Base-by-base conservation (phyloP, 148 eudicot genomes). In the Oxyria digyna region DNA sequence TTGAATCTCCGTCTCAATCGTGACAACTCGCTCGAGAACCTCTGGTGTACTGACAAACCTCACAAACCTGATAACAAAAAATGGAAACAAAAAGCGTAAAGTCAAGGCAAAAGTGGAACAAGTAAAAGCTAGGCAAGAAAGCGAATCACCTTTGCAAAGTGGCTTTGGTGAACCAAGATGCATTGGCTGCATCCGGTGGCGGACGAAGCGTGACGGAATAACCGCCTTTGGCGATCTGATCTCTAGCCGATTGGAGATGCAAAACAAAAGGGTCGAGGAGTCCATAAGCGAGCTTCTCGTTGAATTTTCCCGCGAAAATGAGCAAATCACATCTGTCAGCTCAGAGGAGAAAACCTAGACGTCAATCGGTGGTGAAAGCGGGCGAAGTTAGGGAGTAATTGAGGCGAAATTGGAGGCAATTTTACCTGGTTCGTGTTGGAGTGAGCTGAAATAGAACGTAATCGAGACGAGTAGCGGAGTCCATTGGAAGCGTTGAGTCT, bases 371-470 rank as follows among this genome's bases (percentile, higher is more conserved):
- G 71, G 43, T 15, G 48, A 40, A 64, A 24, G 33, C n/a, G 38
- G 2, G 62, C 52, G 29, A 31, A 68, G 40, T 42, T 43, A 69
- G 1, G 11, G 26, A 48, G 4, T 20, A 48, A 45, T 35, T 5
- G 24, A 43, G 45, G 29, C 13, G 18, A 41, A 24, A 70, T 12
- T 31, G 6, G 13, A 10, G 46, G 1, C 4, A 66, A 10, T 66
- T n/a, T 11, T 65, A 90, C 97, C 97, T 90, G 29, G 97, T 90
- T 71, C 97, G 77, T 1, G 97, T 90, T 1, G 97, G 97, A 27
- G 97, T 90, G 67, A 90, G 88, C 41, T 87, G 97, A 80, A 90
- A 90, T 26, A 90, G 80, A 50, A 83, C 86, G 57, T 83, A 75
- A 74, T 87, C 97, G 4, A 90, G 85, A 32, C 74, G 84, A 75